A percentile compares a stretch with the other conserved stretches of the same genome.
These are phyloP conservation scores for Podaxis rugospora DNA, from an alignment of 768 basidiomycete species.

Conservation along the genomic window DNA sequence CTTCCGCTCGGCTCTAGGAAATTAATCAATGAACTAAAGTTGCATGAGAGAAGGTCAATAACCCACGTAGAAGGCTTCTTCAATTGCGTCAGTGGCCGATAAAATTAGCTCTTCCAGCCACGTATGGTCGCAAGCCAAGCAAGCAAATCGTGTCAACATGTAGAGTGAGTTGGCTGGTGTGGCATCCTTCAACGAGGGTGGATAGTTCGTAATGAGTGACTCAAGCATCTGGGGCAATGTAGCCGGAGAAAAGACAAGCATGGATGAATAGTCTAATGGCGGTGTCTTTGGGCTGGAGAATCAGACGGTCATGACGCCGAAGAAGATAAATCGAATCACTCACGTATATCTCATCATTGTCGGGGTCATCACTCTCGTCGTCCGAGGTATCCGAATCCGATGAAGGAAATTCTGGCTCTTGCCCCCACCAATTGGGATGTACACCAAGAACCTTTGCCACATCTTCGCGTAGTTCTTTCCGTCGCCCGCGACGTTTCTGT, in stretches of 20 bases:
- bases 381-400: conserved; percentile 35
- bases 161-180: conserved; percentile 92
- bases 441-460: conserved; percentile 56
- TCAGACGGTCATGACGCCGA: conserved; percentile 7
- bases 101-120: conserved; percentile 94
- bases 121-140: conserved; percentile 79
- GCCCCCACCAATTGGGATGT: conserved; percentile 62
- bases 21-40: conserved; percentile 5
- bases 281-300: conserved; percentile 53
- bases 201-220: conserved; percentile 75
- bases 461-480: conserved; percentile 51
- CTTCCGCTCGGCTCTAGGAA: conserved; percentile 71
- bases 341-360: conserved; percentile 44
- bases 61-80: conserved; percentile 88
- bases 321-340: conserved; percentile 27
- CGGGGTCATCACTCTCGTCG: conserved; percentile 45
- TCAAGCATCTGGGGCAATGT: conserved; percentile 76
- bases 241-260: conserved; percentile 90
- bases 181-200: conserved; percentile 64
- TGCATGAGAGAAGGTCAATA: conserved; percentile 3
- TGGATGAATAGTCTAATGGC: conserved; percentile 69
- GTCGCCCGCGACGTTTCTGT: conserved; percentile 47
- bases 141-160: conserved; percentile 91
- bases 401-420: conserved; percentile 38
- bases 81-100: conserved; percentile 87